Evolutionary conservation across 106 monocot genomes (phyloP), one percentile per base, ranked within the genome.

Genomic region (Platanthera guangdongensis): DNA sequence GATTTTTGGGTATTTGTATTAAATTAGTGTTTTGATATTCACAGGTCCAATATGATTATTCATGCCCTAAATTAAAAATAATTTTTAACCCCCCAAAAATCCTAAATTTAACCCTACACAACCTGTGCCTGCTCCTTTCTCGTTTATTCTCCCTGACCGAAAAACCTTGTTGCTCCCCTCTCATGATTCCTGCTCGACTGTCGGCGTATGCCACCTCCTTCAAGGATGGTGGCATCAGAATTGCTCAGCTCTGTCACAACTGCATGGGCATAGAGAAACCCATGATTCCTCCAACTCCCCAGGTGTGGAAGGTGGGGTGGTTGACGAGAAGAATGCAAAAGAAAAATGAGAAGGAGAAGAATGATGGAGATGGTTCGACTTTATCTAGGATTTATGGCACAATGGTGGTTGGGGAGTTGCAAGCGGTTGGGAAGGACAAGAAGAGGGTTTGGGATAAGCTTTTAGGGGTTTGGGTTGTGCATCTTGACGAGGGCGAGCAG

Each of bases 401-500:
- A 76, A 87, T 93, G 75, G 85, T 84, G 79, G 91, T 93, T 45
- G 90, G 93, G 70, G 93, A 97, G 83, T 93, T 90, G 47, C 81
- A 81, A 73, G 96, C 96, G 10, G 67, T 93, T 72, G 93, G 90
- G 57, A 93, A 89, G 85, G 93, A 89, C 57, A 91, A 83, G 79
- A 80, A 73, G 16, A 86, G 50, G 82, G 86, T 90, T 54, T 95
- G 95, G 95, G 93, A 97, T 81, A 93, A 94, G 89, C 87, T 93
- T 50, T 47, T 89, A 79, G 81, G 57, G 13, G 91, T 89, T 14
- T 79, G 89, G 57, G 77, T 97, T 28, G 89, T 93, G 67, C 93
- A 93, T 76, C 74, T 93, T 71, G 96, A 90, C 12, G 96, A 97
- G 85, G 88, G 93, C 13, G 93, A 91, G 87, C 79, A 80, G 78